These are phyloP conservation scores for Agrocybe pediades DNA, from an alignment of 768 basidiomycete genomes.

Conservation along the genomic window DNA sequence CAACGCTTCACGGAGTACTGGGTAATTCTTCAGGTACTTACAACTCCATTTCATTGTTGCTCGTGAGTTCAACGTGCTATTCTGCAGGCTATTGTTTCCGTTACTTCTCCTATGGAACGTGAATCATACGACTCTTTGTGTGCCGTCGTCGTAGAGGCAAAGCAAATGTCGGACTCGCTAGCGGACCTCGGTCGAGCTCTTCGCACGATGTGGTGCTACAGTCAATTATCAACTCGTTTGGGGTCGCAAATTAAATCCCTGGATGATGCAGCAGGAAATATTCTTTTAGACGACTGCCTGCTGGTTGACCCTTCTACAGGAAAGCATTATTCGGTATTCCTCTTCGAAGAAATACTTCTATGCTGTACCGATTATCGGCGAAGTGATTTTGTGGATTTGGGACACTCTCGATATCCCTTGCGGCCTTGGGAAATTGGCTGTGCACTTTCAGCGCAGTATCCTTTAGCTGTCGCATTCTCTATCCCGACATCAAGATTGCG, in stretches of 20 bases:
- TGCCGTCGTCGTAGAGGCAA: slow-evolving; percentile 27
- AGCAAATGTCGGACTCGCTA: slow-evolving; percentile 34
- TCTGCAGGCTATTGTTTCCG: slow-evolving; percentile 28
- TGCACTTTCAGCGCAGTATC: slow-evolving; percentile 27
- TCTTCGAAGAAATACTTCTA: slow-evolving; percentile 36
- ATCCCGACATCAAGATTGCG: slow-evolving; percentile 29
- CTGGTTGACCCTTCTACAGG: slow-evolving; percentile 22
- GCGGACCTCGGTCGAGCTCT: slow-evolving; percentile 38
- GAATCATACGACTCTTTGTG: slow-evolving; percentile 36
- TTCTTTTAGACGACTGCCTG: slow-evolving; percentile 37
- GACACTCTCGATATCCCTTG: slow-evolving; percentile 30
- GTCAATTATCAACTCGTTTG: slow-evolving; percentile 28
- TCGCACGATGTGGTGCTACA: slow-evolving; percentile 33
- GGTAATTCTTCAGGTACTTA: slow-evolving; percentile 28
- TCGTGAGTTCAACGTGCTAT: not conserved
- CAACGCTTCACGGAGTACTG: slow-evolving; percentile 32
- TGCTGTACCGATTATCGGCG: slow-evolving; percentile 30
- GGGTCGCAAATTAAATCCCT: slow-evolving; percentile 26
- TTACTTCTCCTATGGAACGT: slow-evolving; percentile 27
- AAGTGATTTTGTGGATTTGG: slow-evolving; percentile 8
- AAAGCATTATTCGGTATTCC: slow-evolving; percentile 29
- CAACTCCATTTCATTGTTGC: not conserved
- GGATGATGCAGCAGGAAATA: slow-evolving; percentile 29
- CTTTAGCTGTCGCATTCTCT: slow-evolving; percentile 30
- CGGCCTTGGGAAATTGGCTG: slow-evolving; percentile 40